phyloP scores from a whole-genome alignment of 805 yeast genomes.

The Debaryomyces maramus region DNA sequence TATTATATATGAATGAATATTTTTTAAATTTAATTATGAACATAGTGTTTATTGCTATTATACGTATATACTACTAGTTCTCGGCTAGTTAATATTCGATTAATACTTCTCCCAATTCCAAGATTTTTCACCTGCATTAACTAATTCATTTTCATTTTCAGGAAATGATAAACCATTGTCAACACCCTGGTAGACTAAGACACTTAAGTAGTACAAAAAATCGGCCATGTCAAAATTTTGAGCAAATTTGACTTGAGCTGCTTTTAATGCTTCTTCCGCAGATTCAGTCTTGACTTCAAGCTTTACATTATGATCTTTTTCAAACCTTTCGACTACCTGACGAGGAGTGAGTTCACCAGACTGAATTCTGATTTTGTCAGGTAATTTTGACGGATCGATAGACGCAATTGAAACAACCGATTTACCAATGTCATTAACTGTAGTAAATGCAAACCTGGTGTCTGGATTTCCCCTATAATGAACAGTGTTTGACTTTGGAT shows the following conservation, averaged over 20 bases:
- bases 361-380: constrained; percentile 44
- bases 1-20: too few relatives aligned
- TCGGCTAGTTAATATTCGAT: too few relatives aligned
- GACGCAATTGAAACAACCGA: constrained; percentile 43
- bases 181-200: constrained; percentile 36
- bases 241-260: constrained; percentile 26
- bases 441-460: constrained; percentile 34
- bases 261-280: constrained; percentile 29
- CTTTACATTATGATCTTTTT: constrained; percentile 34
- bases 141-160: constrained; percentile 29
- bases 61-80: too few relatives aligned
- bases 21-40: too few relatives aligned
- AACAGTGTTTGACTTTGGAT: constrained; percentile 33
- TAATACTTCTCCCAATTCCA: constrained; percentile 38
- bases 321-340: constrained; percentile 41
- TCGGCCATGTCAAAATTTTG: constrained; percentile 30
- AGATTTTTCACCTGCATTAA: constrained; percentile 36
- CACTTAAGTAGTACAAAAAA: constrained; percentile 39
- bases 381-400: constrained; percentile 35
- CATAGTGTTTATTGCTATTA: too few relatives aligned
- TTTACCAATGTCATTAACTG: constrained; percentile 44
- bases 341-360: constrained; percentile 42
- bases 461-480: constrained; percentile 42
- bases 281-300: constrained; percentile 30
- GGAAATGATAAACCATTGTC: constrained; percentile 36